Evolutionary conservation across 1,284 basidiomycete genomes (phyloP).

Genomic region (Clitocybe nebularis): DNA sequence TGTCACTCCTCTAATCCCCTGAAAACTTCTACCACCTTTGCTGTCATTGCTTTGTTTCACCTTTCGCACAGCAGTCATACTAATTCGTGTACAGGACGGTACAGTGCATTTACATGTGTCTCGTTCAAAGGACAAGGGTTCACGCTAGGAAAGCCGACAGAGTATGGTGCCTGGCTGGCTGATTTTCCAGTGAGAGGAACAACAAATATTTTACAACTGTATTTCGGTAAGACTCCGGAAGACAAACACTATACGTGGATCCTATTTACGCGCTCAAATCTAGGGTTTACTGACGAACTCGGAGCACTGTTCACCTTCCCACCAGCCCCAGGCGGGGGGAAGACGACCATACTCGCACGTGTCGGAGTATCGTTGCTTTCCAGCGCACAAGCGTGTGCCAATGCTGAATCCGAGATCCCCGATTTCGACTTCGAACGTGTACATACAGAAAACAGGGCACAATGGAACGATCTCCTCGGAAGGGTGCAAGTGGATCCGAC

Average conservation of each 20-base stretch:
- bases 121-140: slow-evolving; percentile 57
- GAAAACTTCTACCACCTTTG: slow-evolving; percentile 28
- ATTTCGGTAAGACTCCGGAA: slow-evolving; percentile 42
- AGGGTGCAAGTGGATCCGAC: slow-evolving; percentile 51
- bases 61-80: too few relatives aligned
- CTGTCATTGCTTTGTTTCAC: neutral
- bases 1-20: slow-evolving; percentile 13
- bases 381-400: slow-evolving; percentile 52
- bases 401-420: slow-evolving; percentile 59
- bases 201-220: slow-evolving; percentile 44
- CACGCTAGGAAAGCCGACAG: slow-evolving; percentile 37
- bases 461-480: slow-evolving; percentile 56
- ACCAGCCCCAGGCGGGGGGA: slow-evolving; percentile 26
- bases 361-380: slow-evolving; percentile 63
- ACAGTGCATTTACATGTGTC: slow-evolving; percentile 55
- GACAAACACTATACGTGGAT: too few relatives aligned
- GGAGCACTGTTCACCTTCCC: slow-evolving; percentile 52
- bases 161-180: slow-evolving; percentile 54
- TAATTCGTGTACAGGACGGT: slow-evolving; percentile 35
- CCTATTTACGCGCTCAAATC: too few relatives aligned
- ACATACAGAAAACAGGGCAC: slow-evolving; percentile 34
- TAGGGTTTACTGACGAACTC: slow-evolving; percentile 36
- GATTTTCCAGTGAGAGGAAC: slow-evolving; percentile 46
- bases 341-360: slow-evolving; percentile 46
- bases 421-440: slow-evolving; percentile 53